A percentile compares a stretch with the other conserved stretches of the same genome.
phyloP scores from a whole-genome alignment of 2,329 filamentous ascomycete species.

The Verticillium isaacii region DNA sequence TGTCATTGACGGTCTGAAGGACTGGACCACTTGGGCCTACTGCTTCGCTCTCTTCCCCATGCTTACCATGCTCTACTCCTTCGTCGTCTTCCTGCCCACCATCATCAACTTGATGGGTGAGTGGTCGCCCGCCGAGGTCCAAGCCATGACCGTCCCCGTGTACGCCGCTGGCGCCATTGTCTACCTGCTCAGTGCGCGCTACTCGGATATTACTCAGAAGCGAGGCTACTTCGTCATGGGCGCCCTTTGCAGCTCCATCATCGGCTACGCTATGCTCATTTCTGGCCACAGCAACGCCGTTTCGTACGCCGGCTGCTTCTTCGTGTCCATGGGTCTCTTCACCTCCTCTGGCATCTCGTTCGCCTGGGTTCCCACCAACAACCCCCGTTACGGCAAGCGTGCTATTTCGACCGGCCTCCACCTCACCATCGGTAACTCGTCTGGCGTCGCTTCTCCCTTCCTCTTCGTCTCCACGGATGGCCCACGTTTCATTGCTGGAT shows the following conservation, averaged over 20 bases:
- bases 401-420: slow-evolving; percentile 58
- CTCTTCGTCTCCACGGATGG: slow-evolving; percentile 38
- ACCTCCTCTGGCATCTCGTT: slow-evolving; percentile 27
- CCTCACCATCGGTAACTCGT: slow-evolving; percentile 56
- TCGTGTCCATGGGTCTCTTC: slow-evolving; percentile 59
- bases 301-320: slow-evolving; percentile 58
- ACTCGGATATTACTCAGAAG: slow-evolving; percentile 53
- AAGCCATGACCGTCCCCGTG: slow-evolving; percentile 65
- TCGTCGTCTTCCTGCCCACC: slow-evolving; percentile 62
- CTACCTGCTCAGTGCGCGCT: slow-evolving; percentile 52
- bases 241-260: slow-evolving; percentile 41
- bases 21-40: slow-evolving; percentile 63
- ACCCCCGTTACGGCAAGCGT: slow-evolving; percentile 60
- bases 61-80: slow-evolving; percentile 65
- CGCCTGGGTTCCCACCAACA: slow-evolving; percentile 46
- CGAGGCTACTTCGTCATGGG: slow-evolving; percentile 51
- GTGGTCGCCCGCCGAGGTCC: slow-evolving; percentile 52
- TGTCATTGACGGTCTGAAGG: slow-evolving; percentile 48
- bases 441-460: slow-evolving; percentile 60
- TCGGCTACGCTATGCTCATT: slow-evolving; percentile 58
- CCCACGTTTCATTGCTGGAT: slow-evolving; percentile 44
- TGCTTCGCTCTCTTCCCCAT: slow-evolving; percentile 55
- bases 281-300: slow-evolving; percentile 47
- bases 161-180: slow-evolving; percentile 59
- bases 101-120: slow-evolving; percentile 60